Evolutionary conservation across 2,329 filamentous ascomycete genomes (phyloP).

Genomic region (Penicillium palitans): DNA sequence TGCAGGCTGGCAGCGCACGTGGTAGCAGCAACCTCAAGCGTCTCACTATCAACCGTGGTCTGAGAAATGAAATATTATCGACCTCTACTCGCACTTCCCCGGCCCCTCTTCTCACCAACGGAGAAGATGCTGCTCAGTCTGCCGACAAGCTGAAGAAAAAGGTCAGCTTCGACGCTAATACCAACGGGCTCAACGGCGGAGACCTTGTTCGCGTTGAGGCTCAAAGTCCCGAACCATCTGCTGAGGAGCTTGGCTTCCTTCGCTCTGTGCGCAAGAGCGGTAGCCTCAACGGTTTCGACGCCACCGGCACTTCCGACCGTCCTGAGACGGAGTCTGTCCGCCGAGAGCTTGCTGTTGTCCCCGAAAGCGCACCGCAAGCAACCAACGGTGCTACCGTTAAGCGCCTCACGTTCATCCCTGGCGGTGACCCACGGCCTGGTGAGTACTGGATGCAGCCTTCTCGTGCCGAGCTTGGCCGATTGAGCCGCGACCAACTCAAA

Average conservation of each 20-base stretch:
- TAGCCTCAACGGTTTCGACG: conserved; percentile 48
- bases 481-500: conserved; percentile 78
- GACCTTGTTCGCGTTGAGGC: conserved; percentile 56
- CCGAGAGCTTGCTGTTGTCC: conserved; percentile 75
- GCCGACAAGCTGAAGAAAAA: conserved; percentile 63
- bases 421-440: conserved; percentile 61
- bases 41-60: conserved; percentile 84
- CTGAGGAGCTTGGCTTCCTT: conserved; percentile 61
- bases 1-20: conserved; percentile 68
- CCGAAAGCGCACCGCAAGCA: conserved; percentile 55
- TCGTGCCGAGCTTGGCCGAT: conserved; percentile 70
- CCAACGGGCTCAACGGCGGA: conserved; percentile 45
- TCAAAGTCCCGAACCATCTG: conserved; percentile 53
- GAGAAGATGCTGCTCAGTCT: conserved; percentile 42
- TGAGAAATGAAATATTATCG: conserved; percentile 66
- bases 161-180: conserved; percentile 83
- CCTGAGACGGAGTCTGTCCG: conserved; percentile 71
- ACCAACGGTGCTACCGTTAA: conserved; percentile 38
- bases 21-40: conserved; percentile 77
- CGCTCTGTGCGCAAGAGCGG: conserved; percentile 54
- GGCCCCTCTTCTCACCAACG: conserved; percentile 33
- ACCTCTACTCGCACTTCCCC: conserved; percentile 36
- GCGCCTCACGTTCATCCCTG: conserved; percentile 30
- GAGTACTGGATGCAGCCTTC: conserved; percentile 85
- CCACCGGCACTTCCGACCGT: conserved; percentile 21